Percentiles rank a stretch among this genome's conserved stretches.
phyloP scores from a whole-genome alignment of 2,329 filamentous ascomycete genomes.

The Penicillium sclerotiorum region DNA sequence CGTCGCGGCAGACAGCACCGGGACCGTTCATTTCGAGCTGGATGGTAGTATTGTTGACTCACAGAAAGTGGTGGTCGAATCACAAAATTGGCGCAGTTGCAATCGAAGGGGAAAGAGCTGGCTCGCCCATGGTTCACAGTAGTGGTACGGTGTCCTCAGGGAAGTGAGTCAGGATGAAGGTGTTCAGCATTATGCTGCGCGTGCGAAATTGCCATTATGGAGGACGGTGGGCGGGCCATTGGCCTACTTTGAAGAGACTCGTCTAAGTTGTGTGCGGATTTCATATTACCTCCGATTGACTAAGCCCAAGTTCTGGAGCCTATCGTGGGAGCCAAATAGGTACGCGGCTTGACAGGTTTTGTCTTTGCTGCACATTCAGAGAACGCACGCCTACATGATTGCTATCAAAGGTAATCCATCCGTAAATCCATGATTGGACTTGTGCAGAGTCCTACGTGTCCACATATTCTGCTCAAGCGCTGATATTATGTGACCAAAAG shows the following conservation, averaged over 20 bases:
- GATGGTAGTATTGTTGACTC: too few species aligned
- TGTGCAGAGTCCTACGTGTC: too few species aligned
- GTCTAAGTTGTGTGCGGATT: background rate
- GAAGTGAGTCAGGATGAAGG: background rate
- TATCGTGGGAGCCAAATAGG: background rate
- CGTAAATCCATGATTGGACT: too few species aligned
- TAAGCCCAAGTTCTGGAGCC: background rate
- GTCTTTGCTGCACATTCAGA: background rate
- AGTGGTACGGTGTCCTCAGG: background rate
- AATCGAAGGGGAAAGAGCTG: too few species aligned
- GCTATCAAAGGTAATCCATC: background rate
- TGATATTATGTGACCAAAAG: too few species aligned
- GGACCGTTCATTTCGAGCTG: too few species aligned
- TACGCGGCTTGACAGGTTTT: background rate
- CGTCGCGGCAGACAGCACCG: too few species aligned
- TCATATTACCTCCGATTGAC: background rate
- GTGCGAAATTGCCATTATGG: too few species aligned
- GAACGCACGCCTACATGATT: background rate
- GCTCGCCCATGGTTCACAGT: background rate
- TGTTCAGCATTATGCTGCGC: background rate
- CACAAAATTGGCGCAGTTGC: too few species aligned
- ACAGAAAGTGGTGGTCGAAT: too few species aligned
- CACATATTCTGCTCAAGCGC: background rate
- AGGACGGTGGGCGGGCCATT: background rate
- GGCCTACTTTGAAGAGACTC: background rate